A percentile compares a stretch with the other conserved stretches of the same genome.
Conservation (phyloP, 208 protist genomes). For the Wallacemonas rigidus region DNA sequence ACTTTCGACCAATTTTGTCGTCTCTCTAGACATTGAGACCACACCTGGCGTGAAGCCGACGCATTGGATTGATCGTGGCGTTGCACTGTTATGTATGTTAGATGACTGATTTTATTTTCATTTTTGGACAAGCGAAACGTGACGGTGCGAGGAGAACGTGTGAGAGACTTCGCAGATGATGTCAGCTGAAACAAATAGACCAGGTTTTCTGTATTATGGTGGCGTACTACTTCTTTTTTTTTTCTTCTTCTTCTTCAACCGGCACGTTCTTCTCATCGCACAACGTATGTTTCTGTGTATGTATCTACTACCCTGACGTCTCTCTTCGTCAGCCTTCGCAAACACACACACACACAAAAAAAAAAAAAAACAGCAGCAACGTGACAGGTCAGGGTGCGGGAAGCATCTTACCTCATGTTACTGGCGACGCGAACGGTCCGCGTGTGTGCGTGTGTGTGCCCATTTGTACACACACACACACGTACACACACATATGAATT, state of each 20-base stretch:
- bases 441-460: too few relatives aligned
- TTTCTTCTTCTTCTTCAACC: background rate
- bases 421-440: too few relatives aligned
- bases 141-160: too few relatives aligned
- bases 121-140: background rate
- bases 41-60: conserved; percentile 48
- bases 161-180: too few relatives aligned
- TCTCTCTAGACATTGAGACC: conserved; percentile 73
- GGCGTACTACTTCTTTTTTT: conserved; percentile 9
- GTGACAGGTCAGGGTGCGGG: background rate
- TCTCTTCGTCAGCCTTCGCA: background rate
- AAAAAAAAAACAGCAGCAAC: background rate
- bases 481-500: too few relatives aligned
- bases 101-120: conserved; percentile 69
- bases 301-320: conserved; percentile 1
- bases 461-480: too few relatives aligned
- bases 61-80: conserved; percentile 93
- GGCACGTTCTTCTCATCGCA: too few relatives aligned
- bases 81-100: conserved; percentile 93
- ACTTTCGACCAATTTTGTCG: conserved; percentile 93
- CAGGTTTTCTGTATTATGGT: conserved; percentile 2
- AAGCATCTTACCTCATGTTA: too few relatives aligned
- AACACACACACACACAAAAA: background rate
- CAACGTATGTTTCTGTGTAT: conserved; percentile 21
- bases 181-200: too few relatives aligned